Conservation (phyloP, 768 basidiomycete species). For the Mycena albidolilacea region DNA sequence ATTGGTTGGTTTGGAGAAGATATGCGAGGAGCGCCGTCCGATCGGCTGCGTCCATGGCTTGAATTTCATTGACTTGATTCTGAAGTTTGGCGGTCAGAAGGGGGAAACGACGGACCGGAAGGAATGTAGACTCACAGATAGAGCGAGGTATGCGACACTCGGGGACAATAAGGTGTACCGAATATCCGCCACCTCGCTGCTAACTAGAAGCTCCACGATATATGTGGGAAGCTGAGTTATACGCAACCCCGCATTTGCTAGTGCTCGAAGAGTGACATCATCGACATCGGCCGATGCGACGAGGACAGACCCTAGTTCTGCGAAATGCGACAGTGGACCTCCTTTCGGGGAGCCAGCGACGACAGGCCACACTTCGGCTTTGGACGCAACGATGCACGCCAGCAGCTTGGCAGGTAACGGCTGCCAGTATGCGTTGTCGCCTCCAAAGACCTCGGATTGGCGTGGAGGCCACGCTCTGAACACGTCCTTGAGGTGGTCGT, state of each 20-base stretch:
- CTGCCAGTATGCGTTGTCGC: slow-evolving; percentile 59
- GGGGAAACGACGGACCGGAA: not conserved
- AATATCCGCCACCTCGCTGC: slow-evolving; percentile 9
- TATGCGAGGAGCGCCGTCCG: slow-evolving; percentile 46
- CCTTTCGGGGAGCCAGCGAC: slow-evolving; percentile 22
- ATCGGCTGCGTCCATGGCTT: slow-evolving; percentile 25
- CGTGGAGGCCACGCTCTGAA: slow-evolving; percentile 59
- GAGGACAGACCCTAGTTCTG: slow-evolving; percentile 41
- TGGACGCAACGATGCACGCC: slow-evolving; percentile 42
- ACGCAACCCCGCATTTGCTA: slow-evolving; percentile 52
- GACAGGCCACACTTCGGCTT: slow-evolving; percentile 55
- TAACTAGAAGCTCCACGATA: slow-evolving; percentile 46
- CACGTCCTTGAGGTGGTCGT: slow-evolving; percentile 44
- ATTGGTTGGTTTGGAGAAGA: slow-evolving; percentile 51
- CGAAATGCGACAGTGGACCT: slow-evolving; percentile 27
- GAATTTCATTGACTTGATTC: slow-evolving; percentile 35
- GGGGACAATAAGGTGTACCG: slow-evolving; percentile 46
- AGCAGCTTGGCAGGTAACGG: slow-evolving; percentile 51
- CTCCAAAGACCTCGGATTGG: slow-evolving; percentile 49
- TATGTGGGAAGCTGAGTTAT: slow-evolving; percentile 55
- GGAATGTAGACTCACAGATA: slow-evolving; percentile 46
- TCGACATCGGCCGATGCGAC: slow-evolving; percentile 46
- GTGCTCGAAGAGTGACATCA: slow-evolving; percentile 43
- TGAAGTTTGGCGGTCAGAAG: slow-evolving; percentile 23
- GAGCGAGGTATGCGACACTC: slow-evolving; percentile 44